Evolutionary conservation across 1,284 basidiomycete genomes (phyloP).

Genomic region (Phellopilus nigrolimitatus): DNA sequence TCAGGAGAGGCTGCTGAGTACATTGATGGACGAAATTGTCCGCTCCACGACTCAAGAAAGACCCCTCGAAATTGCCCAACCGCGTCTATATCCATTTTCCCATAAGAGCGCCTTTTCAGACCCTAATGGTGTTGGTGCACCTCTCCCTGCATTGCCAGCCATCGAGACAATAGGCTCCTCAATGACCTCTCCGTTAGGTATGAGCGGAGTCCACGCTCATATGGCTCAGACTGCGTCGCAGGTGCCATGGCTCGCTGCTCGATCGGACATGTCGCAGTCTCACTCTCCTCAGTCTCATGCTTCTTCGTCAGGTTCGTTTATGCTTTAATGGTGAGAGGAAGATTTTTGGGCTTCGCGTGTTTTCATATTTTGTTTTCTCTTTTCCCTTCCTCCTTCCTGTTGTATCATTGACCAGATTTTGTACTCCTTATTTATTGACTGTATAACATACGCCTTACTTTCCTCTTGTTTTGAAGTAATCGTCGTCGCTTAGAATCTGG

Average conservation of each 20-base stretch:
- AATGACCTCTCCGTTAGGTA: slow-evolving; percentile 5
- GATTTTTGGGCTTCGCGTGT: neutral
- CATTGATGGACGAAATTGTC: slow-evolving; percentile 79
- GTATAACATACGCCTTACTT: neutral
- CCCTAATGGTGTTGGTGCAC: slow-evolving; percentile 9
- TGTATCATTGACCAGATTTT: slow-evolving; percentile 5
- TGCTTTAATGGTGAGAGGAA: neutral
- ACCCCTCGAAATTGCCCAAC: slow-evolving; percentile 55
- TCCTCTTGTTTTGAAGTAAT: neutral
- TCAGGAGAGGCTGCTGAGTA: slow-evolving; percentile 75
- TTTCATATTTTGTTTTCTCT: neutral
- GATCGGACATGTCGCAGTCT: slow-evolving; percentile 8
- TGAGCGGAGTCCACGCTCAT: slow-evolving; percentile 15
- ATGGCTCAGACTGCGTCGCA: neutral
- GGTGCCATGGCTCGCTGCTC: slow-evolving; percentile 3
- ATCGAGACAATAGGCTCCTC: slow-evolving; percentile 5
- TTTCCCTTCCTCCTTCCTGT: neutral
- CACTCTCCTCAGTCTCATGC: slow-evolving; percentile 15
- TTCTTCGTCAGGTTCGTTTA: slow-evolving; percentile 12
- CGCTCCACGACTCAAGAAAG: slow-evolving; percentile 71
- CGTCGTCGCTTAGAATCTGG: neutral
- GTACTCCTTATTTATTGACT: slow-evolving; percentile 2
- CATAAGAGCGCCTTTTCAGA: slow-evolving; percentile 52
- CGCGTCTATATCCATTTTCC: slow-evolving; percentile 76
- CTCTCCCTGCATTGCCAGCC: slow-evolving; percentile 14